Base-by-base conservation (phyloP, 2,329 filamentous ascomycete species). In the Beauveria australis region DNA sequence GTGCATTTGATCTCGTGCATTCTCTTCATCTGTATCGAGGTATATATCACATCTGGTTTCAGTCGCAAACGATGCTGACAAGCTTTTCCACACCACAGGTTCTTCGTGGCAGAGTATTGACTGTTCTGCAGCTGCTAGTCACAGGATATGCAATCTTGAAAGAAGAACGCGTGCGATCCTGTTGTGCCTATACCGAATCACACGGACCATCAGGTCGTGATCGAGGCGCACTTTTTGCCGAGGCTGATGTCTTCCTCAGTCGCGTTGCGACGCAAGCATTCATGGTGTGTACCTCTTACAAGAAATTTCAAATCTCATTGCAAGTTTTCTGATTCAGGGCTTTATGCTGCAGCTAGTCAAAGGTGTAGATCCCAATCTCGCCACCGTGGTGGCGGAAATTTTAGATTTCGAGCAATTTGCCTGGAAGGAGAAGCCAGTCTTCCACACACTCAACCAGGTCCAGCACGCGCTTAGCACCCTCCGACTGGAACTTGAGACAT, bases 11-110 rank as follows among this genome's bases (percentile, higher is more conserved):
- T 57, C 3, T 61, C 60, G 7, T 61, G 60, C 53, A 61, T 61
- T 18, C 46, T 61, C 4, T 61, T 57, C 53, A 58, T 61, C 33
- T 61, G 60, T 47, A 61, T 61, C 33, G 60, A 61, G 48, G 60
- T 61, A 58, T 1, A 37, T 5, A 37, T 24, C 3, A 3, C 44
- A 14, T 4, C 16, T 14, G 3, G 14, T 10, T 9, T 5, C 16
- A 8, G 10, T 19, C 5, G n/a, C 22, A 49, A 30, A 49, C 14
- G 16, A 26, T 10, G 8, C 54, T 57, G 14, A 57, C 44, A 19
- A n/a, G 16, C 18, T 10, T 12, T 41, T 33, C 10, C n/a, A 12
- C 22, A 2, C 9, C n/a, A 8, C 26, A 56, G 53, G 43, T 57
- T 10, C 54, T 57, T 41, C 54, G 54, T 12, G 40, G 59, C 22